Base-by-base conservation (phyloP, 805 yeast species). In the Yamadazyma akitaensis region DNA sequence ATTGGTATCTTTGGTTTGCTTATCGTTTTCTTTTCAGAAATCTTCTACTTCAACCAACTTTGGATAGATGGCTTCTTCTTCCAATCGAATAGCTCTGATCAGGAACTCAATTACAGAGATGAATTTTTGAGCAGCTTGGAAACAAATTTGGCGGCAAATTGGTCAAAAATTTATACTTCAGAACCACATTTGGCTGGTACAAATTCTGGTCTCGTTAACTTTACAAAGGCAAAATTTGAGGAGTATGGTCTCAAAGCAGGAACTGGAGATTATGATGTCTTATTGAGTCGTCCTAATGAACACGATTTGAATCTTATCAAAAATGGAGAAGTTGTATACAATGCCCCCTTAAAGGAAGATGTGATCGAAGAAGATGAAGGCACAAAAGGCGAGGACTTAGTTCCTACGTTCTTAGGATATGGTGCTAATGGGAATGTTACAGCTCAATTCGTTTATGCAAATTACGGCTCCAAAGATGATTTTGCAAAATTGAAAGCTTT, bases 401-500 rank as follows among this genome's bases (percentile, higher is more conserved):
- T 64, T 36, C 80, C 77, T 1, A 80, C 83, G 0, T 82, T 76
- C 55, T 80, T 82, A 61, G 82, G 81, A 0, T 85, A 83, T 55
- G 81, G 86, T 0, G 81, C 84, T 9, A 76, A 75, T 54, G 90
- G 88, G 0, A 75, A 79, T 44, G 80, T 80, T 11, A 73, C 77
- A 3, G 77, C 80, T 0, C 66, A 70, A 33, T 85, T 67, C 53
- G 72, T 84, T 0, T 84, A 70, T 59, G 85, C 73, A 6, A 84
- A 84, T 54, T 82, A 81, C 59, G 92, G 86, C 0, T 64, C 74
- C 0, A 48, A 55, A 1, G 75, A 76, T 13, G 91, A 85, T 57
- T 85, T 83, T 51, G 66, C 59, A 5, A 34, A 47, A 2, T 63
- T 84, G 41, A 46, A 61, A 12, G 53, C 60, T 2, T 55, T 65